phyloP scores from a whole-genome alignment of 768 basidiomycete genomes.

The Auricularia auricula-judae region DNA sequence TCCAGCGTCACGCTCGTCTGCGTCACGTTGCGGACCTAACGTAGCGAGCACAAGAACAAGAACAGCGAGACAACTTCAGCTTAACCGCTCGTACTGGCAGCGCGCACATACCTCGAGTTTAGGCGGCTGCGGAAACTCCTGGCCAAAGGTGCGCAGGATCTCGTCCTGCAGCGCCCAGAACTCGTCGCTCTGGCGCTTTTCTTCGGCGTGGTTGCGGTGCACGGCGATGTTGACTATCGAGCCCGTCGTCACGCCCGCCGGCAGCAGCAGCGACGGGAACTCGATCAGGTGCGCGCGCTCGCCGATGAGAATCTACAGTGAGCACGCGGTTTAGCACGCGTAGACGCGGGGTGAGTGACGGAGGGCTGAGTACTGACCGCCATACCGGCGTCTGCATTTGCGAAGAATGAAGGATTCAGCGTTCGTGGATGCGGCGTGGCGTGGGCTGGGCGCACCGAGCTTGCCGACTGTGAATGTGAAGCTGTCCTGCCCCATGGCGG shows the following conservation, averaged over 20 bases:
- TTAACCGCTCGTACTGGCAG: no score
- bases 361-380: conserved; percentile 41
- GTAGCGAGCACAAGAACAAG: not conserved
- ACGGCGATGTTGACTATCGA: conserved; percentile 97
- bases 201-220: conserved; percentile 75
- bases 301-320: conserved; percentile 71
- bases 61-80: not conserved
- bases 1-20: conserved; percentile 96
- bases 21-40: conserved; percentile 79
- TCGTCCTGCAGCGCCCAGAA: conserved; percentile 80
- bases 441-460: conserved; percentile 45
- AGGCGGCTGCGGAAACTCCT: conserved; percentile 55
- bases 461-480: conserved; percentile 93
- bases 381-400: conserved; percentile 73
- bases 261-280: conserved; percentile 90
- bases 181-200: conserved; percentile 66
- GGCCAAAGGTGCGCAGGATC: conserved; percentile 69
- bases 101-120: conserved; percentile 47
- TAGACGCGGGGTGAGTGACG: no score
- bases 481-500: conserved; percentile 9
- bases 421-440: not conserved
- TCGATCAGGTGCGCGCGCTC: conserved; percentile 94
- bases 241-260: conserved; percentile 84
- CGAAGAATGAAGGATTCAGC: conserved; percentile 2
- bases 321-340: not conserved